phyloP scores from a whole-genome alignment of 2,329 filamentous ascomycete genomes.

The Colletotrichum gigasporum region DNA sequence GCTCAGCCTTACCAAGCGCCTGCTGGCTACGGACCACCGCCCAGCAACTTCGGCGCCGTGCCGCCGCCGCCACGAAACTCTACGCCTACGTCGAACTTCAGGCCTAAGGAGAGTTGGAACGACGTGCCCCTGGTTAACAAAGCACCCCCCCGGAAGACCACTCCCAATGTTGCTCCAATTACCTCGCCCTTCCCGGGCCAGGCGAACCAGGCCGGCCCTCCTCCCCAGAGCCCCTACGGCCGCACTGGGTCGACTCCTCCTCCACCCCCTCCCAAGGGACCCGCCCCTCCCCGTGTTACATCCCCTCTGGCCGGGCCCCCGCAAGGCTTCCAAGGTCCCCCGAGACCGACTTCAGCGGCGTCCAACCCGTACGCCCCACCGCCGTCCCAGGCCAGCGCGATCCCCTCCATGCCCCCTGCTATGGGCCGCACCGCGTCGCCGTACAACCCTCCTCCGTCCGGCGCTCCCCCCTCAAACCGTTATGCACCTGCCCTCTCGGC shows the following conservation, averaged over 20 bases:
- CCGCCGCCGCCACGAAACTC: constrained; percentile 53
- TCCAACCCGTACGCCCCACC: constrained; percentile 73
- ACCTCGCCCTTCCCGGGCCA: constrained; percentile 81
- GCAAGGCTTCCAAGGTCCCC: constrained; percentile 53
- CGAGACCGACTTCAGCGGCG: constrained; percentile 64
- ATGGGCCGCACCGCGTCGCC: constrained; percentile 82
- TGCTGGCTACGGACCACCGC: constrained; percentile 43
- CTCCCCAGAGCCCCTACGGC: constrained; percentile 67
- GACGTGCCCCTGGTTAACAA: constrained; percentile 90
- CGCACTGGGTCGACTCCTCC: constrained; percentile 75
- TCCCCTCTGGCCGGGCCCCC: constrained; percentile 74
- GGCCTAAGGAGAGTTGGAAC: constrained; percentile 88
- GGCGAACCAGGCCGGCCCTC: constrained; percentile 61
- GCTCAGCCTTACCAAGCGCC: constrained; percentile 49
- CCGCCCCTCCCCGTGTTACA: constrained; percentile 73
- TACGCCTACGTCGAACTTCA: constrained; percentile 74
- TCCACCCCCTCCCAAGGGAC: constrained; percentile 85
- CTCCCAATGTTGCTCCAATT: constrained; percentile 75
- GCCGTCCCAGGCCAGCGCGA: constrained; percentile 46
- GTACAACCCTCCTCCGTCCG: constrained; percentile 82
- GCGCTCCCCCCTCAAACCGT: constrained; percentile 75
- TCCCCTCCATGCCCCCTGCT: constrained; percentile 54
- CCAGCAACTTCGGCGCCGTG: constrained; percentile 48
- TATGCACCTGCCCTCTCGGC: constrained; percentile 76
- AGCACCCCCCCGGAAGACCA: constrained; percentile 76